Evolutionary conservation across 441 rosid genomes (phyloP).

Genomic region (Corymbia calophylla): DNA sequence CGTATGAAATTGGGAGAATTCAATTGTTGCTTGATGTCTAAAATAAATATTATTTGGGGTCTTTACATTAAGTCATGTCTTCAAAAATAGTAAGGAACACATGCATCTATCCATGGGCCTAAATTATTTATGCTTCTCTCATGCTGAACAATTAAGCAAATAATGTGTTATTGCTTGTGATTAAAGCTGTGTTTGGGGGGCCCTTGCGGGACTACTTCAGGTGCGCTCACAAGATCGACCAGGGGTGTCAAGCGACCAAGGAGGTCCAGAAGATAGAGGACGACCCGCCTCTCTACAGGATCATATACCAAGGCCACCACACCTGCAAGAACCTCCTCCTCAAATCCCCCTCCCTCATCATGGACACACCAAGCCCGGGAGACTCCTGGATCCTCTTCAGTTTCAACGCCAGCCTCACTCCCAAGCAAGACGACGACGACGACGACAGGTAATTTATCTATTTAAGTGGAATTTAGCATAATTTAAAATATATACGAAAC

Average conservation of each 20-base stretch:
- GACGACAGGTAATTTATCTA: background rate
- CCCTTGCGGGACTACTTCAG: constrained; percentile 33
- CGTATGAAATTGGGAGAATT: background rate
- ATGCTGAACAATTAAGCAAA: no score
- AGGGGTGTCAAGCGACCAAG: constrained; percentile 60
- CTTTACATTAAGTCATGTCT: background rate
- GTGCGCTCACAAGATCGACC: constrained; percentile 66
- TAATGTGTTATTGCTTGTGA: background rate
- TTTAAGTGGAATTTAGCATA: background rate
- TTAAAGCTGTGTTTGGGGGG: background rate
- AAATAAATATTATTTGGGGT: background rate
- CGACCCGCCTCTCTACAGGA: constrained; percentile 29
- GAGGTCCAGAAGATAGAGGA: constrained; percentile 48
- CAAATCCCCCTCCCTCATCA: constrained; percentile 6
- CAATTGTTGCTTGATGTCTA: background rate
- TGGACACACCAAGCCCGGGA: background rate
- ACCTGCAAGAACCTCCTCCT: constrained; percentile 33
- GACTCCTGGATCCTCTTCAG: constrained; percentile 22
- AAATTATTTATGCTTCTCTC: no score
- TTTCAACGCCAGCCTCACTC: constrained; percentile 9
- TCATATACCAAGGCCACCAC: constrained; percentile 52
- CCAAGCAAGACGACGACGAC: background rate
- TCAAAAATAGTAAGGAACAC: no score
- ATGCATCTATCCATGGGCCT: no score
- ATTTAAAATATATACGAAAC: background rate